Evolutionary conservation across 2,329 filamentous ascomycete species (phyloP), one percentile per base, ranked within the genome.

Genomic region (Huntiella abstrusa): DNA sequence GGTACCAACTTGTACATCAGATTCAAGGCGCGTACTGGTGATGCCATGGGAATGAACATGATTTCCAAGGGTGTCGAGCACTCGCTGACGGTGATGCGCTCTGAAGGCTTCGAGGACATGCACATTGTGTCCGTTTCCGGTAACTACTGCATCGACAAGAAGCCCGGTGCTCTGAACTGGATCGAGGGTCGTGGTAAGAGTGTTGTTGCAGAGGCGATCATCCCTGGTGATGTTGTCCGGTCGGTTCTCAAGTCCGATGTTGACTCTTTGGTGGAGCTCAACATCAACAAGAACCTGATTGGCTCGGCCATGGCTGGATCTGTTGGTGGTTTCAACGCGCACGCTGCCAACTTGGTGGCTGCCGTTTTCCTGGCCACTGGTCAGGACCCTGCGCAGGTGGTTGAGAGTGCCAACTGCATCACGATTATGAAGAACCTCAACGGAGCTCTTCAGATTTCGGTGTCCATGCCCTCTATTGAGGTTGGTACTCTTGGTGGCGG

Each of bases 11-110:
- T 98, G 36, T 98, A 92, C 60, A 87, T 96, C 52, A 83, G 91
- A 19, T 98, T 98, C 76, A 94, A 94, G 73, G 94, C 91, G 1
- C 96, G 87, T 1, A 98, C 91, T 5, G 91, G 91, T 55, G 91
- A 98, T 59, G 91, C 91, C 50, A 98, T 98, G 91, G 91, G 91
- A 52, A 98, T 98, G 91, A 98, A 98, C 71, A 98, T 98, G 91
- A 98, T 98, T 53, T 95, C 87, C 53, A 98, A 98, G 71, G 91
- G 91, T 59, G 88, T 95, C 36, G 91, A 98, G 66, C 81, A 95
- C 60, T 87, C 91, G 4, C 73, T 98, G 10, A 73, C 73, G 46
- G 75, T 95, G 55, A 98, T 98, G 91, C 68, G 75, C 10, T 81
- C 67, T 34, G 87, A 95, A 54, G 87, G 88, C 35, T 98, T 98